Base-by-base conservation (phyloP, 306 rosid species). In the Ammopiptanthus mongolicus region DNA sequence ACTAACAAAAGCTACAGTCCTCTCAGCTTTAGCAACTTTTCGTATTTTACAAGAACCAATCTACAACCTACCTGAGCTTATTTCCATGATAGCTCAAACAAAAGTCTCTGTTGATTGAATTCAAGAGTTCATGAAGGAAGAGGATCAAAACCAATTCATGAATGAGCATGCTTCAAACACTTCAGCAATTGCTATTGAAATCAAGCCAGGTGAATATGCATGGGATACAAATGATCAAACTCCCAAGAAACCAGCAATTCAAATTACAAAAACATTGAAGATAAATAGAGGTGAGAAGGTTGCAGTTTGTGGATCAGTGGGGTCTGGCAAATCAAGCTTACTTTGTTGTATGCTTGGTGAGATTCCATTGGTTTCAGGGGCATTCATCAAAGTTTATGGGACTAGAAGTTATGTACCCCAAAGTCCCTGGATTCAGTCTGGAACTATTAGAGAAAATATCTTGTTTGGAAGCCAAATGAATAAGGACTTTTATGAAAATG, bases 401-500 rank as follows among this genome's bases (percentile, higher is more conserved):
- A 84, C 81, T 17, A 90, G 73, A 75, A 90, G 95, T 78, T 94
- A 86, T 84, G 97, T 91, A 33, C 95, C 98, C 1, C 98, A 94
- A 74, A 90, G 91, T 84, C 88, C 98, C 10, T 94, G 98, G 97
- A 91, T 94, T 74, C 98, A 91, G 66, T 84, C 97, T 2, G 97
- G 97, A 69, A 88, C 97, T 3, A 46, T 94, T 11, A 91, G 95
- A 76, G 97, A 94, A 14, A 94, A 94, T 70, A 85, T 94, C 6
- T 28, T 94, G 79, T 91, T 91, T 79, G 98, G 97, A 17, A 90
- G 76, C 87, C 19, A 86, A 76, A 91, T 94, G 89, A 78, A 84
- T 0, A 19, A 33, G 50, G 87, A 50, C 11, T 80, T 75, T 9
- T 91, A 90, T 36, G 93, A 88, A 65, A 74, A 78, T 62, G 96